Evolutionary conservation across 1,284 basidiomycete species (phyloP).

Genomic region (Apiotrichum sp.): DNA sequence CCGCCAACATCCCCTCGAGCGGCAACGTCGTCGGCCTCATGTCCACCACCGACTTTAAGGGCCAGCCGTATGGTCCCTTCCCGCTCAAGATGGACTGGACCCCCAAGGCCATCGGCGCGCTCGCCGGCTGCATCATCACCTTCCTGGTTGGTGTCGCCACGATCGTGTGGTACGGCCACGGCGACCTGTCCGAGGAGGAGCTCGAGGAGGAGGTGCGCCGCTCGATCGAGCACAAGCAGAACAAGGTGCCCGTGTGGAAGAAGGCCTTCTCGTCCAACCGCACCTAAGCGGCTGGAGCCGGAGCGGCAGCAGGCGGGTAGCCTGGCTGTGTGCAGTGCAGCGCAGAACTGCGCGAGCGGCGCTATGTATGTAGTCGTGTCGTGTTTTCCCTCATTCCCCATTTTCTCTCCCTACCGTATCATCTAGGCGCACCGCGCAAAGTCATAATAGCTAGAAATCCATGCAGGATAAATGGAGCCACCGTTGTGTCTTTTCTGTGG

Average conservation of each 20-base stretch:
- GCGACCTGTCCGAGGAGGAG: constrained; percentile 67
- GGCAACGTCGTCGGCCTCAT: constrained; percentile 59
- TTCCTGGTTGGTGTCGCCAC: constrained; percentile 72
- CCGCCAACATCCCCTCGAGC: constrained; percentile 55
- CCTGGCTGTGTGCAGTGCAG: neutral
- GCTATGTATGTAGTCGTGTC: too few relatives aligned
- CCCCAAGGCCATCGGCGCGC: constrained; percentile 69
- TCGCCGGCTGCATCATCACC: constrained; percentile 76
- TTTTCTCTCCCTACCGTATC: neutral
- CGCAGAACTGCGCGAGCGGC: neutral
- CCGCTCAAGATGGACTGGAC: constrained; percentile 62
- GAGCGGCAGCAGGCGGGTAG: neutral
- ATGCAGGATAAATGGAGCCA: neutral
- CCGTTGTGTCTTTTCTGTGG: too few relatives aligned
- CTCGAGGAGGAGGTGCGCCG: constrained; percentile 62
- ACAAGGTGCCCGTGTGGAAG: constrained; percentile 36
- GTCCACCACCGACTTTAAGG: constrained; percentile 43
- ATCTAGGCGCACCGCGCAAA: neutral
- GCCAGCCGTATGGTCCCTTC: constrained; percentile 64
- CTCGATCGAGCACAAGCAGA: constrained; percentile 56
- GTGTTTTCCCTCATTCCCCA: neutral
- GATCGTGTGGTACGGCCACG: constrained; percentile 75
- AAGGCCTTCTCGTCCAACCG: constrained; percentile 5
- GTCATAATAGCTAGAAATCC: neutral
- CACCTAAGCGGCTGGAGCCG: neutral